Evolutionary conservation across 2,329 filamentous ascomycete species (phyloP), one percentile per base, ranked within the genome.

Genomic region (Decorospora gaudefroyi): DNA sequence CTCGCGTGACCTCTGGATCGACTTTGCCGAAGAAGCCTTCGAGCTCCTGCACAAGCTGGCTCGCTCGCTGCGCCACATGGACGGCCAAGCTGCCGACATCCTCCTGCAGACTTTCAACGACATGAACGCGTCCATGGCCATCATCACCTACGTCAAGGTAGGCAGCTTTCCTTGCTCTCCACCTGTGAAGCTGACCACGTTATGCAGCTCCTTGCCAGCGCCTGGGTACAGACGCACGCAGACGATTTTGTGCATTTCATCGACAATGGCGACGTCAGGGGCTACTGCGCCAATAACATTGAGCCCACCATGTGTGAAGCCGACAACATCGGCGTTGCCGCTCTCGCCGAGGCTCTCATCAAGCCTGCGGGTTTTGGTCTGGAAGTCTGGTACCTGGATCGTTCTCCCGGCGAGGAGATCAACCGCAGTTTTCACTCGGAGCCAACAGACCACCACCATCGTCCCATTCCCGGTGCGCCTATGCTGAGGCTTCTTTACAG

Each of bases 311-410:
- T 85, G 56, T 83, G 84, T 36, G 92, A 97, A 73, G 95, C 97
- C 51, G 93, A 99, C 58, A 85, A 96, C 60, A 75, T 96, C n/a
- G 88, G 89, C 29, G 78, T 97, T 51, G 83, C 83, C 47, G 82
- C 89, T 2, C 76, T 97, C 35, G 82, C 86, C 50, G 85, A 92
- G 52, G 81, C 90, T 17, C 78, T 97, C 3, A 81, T 97, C 51
- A 86, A 88, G 63, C 88, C 87, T 6, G 85, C 85, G 35, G 84
- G 84, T 11, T 83, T 96, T 52, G 83, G 85, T 4, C 81, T 97
- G 13, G 90, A 96, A 65, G 88, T 97, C 51, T 84, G 90, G 40
- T 96, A 97, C 66, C 82, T 99, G 6, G 93, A 97, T 67, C 84
- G 90, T 58, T 96, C 88, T 61, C 77, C 83, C 31, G 91, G 90